Base-by-base conservation (phyloP, 495 filamentous ascomycete species). In the Aspergillus conjunctus region DNA sequence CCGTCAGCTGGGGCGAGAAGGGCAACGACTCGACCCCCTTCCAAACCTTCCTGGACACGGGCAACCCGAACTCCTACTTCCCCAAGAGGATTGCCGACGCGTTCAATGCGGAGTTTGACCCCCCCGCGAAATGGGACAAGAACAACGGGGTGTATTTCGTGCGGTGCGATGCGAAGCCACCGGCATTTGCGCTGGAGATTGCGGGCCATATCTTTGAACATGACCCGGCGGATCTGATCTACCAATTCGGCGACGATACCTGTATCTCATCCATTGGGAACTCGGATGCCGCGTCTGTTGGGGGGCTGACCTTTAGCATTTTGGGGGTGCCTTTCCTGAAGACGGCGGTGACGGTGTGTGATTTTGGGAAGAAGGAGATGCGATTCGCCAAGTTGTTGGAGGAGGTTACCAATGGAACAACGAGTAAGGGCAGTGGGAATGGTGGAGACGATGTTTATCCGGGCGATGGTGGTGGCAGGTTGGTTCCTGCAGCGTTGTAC, bases 281-380 rank as follows among this genome's bases (percentile, higher is more conserved):
- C n/a, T 68, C 17, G 71, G 67, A 51, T 68, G 67, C 7, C 79
- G 78, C 32, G 71, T 75, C 10, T 80, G 73, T 59, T 33, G 21
- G 7, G 43, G 59, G 17, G 45, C 62, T 55, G 63, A 68, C 50
- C 9, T 64, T 34, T 63, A 56, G 48, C 56, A 84, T 90, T 21
- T 61, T 91, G 18, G 87, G 87, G 1, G 82, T 84, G 60, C 77
- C 77, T 1, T 90, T 87, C 63, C 74, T 88, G 75, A 87, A 85
- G 69, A 87, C 83, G 64, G 86, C 87, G 0, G 66, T 90, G 14
- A 76, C 68, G 14, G 66, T 73, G 1, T 73, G 75, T 41, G 73
- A 79, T 51, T 64, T 73, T 30, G 70, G 69, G 17, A 70, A 60
- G 21, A 63, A 62, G 7, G 66, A 76, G 62, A 62, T 73, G 67